phyloP scores from a whole-genome alignment of 805 yeast genomes.

The Clavispora vitiphila region DNA sequence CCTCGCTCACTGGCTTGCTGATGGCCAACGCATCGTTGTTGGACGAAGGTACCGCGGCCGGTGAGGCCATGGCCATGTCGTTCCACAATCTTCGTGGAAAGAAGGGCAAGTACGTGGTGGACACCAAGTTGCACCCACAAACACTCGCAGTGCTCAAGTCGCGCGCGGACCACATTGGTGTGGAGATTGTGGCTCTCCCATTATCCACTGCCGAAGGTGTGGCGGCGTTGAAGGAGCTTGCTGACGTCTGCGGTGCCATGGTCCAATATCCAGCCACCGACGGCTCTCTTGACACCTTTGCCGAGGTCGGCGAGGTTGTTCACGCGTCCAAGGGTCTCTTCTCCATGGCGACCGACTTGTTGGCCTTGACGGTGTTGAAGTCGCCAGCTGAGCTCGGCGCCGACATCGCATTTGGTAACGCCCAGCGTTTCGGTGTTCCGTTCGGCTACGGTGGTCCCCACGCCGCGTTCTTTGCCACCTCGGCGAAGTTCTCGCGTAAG shows the following conservation, averaged over 20 bases:
- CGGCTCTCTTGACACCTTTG: constrained; percentile 53
- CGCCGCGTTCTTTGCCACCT: constrained; percentile 93
- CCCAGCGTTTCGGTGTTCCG: constrained; percentile 97
- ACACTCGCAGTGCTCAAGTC: constrained; percentile 74
- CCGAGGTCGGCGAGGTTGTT: constrained; percentile 54
- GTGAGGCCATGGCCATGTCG: constrained; percentile 90
- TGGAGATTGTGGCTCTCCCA: constrained; percentile 58
- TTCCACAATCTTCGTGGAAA: constrained; percentile 65
- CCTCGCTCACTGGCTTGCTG: constrained; percentile 90
- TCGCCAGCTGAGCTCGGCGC: constrained; percentile 88
- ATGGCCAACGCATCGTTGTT: constrained; percentile 91
- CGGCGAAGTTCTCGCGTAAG: constrained; percentile 75
- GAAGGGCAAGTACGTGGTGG: constrained; percentile 65
- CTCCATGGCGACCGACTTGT: constrained; percentile 84
- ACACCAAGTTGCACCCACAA: constrained; percentile 74
- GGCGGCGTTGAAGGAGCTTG: constrained; percentile 19
- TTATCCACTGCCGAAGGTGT: constrained; percentile 39
- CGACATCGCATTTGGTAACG: constrained; percentile 85
- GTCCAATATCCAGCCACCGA: constrained; percentile 89
- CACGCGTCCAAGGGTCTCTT: constrained; percentile 69
- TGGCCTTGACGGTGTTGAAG: constrained; percentile 79
- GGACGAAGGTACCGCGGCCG: constrained; percentile 97
- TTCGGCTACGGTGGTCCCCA: constrained; percentile 99
- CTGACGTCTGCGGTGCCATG: constrained; percentile 68
- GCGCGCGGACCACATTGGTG: constrained; percentile 71